These are phyloP conservation scores for Graphilbum ipis-grandicollis DNA, from an alignment of 2,329 filamentous ascomycete genomes.

Conservation along the genomic window DNA sequence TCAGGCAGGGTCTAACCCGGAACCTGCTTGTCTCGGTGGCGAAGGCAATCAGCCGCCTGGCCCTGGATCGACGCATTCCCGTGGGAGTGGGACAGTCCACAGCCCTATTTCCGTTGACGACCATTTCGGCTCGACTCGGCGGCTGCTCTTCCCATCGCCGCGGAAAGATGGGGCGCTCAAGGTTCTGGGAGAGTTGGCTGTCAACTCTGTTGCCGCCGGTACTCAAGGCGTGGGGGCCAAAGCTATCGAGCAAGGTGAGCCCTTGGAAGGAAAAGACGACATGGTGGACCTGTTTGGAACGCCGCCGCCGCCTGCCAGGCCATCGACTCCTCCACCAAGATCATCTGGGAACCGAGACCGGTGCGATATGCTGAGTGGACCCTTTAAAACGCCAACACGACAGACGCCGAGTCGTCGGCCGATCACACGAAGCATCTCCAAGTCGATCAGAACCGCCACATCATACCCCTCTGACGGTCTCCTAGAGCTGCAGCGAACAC, in stretches of 20 bases:
- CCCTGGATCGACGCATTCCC: slow-evolving; percentile 32
- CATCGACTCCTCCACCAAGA: slow-evolving; percentile 26
- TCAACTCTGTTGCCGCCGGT: slow-evolving; percentile 26
- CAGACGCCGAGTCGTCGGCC: slow-evolving; percentile 43
- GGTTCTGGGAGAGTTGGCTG: slow-evolving; percentile 38
- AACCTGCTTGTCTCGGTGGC: slow-evolving; percentile 12
- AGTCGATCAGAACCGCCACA: slow-evolving; percentile 31
- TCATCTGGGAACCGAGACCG: slow-evolving; percentile 12
- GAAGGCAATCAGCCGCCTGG: slow-evolving; percentile 17
- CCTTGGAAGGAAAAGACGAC: slow-evolving; percentile 14
- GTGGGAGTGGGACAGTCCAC: slow-evolving; percentile 34
- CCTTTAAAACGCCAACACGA: slow-evolving; percentile 46
- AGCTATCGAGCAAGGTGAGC: neutral
- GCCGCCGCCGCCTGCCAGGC: slow-evolving; percentile 20
- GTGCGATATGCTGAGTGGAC: slow-evolving; percentile 18
- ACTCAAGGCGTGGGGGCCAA: neutral
- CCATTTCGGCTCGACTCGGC: slow-evolving; percentile 40
- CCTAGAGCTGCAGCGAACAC: slow-evolving; percentile 25
- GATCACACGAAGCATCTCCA: slow-evolving; percentile 42
- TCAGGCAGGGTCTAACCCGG: slow-evolving; percentile 16
- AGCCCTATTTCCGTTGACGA: slow-evolving; percentile 37
- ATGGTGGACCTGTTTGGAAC: slow-evolving; percentile 48
- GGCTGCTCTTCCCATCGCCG: slow-evolving; percentile 63
- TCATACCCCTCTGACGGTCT: no score
- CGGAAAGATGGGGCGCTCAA: slow-evolving; percentile 46